phyloP scores from a whole-genome alignment of 228 moss, liverwort and hornwort genomes.

The Sphagnum magellanicum region DNA sequence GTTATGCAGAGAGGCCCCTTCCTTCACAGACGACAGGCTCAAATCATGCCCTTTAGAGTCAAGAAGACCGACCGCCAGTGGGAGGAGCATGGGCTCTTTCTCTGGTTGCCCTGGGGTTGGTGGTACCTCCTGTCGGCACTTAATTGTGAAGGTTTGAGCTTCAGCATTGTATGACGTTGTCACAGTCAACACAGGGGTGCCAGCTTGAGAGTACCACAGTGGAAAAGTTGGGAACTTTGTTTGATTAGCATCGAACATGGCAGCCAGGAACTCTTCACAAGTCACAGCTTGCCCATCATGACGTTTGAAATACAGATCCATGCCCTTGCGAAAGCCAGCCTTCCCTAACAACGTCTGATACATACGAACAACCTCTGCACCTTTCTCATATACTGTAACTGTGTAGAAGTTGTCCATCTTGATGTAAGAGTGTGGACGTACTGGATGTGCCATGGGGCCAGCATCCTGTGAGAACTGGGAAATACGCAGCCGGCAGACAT shows the following conservation, averaged over 20 bases:
- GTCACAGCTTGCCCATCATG: conserved; percentile 94
- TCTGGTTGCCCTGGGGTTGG: conserved; percentile 66
- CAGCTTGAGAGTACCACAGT: conserved; percentile 82
- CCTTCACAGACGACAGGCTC: conserved; percentile 47
- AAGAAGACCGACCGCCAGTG: conserved; percentile 64
- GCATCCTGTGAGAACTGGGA: conserved; percentile 86
- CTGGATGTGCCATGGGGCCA: conserved; percentile 94
- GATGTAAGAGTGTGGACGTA: conserved; percentile 86
- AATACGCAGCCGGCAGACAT: conserved; percentile 64
- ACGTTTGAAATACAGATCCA: conserved; percentile 80
- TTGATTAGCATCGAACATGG: conserved; percentile 83
- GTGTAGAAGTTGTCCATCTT: conserved; percentile 98
- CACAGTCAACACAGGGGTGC: conserved; percentile 62
- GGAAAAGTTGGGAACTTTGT: conserved; percentile 65
- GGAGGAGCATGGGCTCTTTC: conserved; percentile 78
- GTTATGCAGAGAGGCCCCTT: conserved; percentile 51
- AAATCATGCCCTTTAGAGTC: conserved; percentile 59
- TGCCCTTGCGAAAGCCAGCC: conserved; percentile 74
- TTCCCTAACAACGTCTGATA: conserved; percentile 76
- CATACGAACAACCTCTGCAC: conserved; percentile 90
- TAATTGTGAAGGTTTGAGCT: conserved; percentile 56
- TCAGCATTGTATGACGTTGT: conserved; percentile 53
- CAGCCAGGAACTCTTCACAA: conserved; percentile 80
- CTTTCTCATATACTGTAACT: conserved; percentile 29
- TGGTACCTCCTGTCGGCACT: conserved; percentile 64